phyloP scores from a whole-genome alignment of 202 grass and related monocot genomes.

The Hordeum pubiflorum region DNA sequence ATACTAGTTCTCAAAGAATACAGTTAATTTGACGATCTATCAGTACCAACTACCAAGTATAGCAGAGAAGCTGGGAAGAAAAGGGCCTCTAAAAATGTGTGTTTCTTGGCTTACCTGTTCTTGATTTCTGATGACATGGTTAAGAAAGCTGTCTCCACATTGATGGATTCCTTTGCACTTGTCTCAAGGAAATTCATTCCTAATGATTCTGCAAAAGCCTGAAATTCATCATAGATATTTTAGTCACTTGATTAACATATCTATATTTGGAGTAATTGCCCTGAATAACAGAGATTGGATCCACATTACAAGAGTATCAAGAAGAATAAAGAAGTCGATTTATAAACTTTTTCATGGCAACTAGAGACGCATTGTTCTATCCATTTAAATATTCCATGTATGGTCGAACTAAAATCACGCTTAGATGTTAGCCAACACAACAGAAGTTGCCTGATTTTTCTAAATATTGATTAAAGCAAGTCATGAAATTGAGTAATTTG shows the following conservation, averaged over 20 bases:
- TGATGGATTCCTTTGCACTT: constrained; percentile 94
- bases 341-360: not conserved
- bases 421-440: not conserved
- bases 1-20: no score
- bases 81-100: not conserved
- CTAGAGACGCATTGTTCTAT: not conserved
- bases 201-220: constrained; percentile 84
- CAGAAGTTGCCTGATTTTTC: not conserved
- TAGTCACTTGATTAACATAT: not conserved
- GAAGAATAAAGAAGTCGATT: not conserved
- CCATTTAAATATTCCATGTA: not conserved
- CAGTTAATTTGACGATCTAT: not conserved
- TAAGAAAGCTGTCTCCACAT: constrained; percentile 93
- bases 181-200: constrained; percentile 93
- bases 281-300: not conserved
- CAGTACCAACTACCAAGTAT: not conserved
- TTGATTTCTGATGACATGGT: constrained; percentile 94
- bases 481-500: not conserved
- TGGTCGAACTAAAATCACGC: not conserved
- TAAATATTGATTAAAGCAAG: not conserved
- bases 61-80: not conserved
- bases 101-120: constrained; percentile 44
- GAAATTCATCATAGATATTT: constrained; percentile 17
- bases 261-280: not conserved
- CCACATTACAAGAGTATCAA: not conserved